A percentile compares a stretch with the other conserved stretches of the same genome.
Evolutionary conservation across 371 early-diverging fungal genomes (phyloP).

Genomic region (Dipsacomyces acuminosporus): DNA sequence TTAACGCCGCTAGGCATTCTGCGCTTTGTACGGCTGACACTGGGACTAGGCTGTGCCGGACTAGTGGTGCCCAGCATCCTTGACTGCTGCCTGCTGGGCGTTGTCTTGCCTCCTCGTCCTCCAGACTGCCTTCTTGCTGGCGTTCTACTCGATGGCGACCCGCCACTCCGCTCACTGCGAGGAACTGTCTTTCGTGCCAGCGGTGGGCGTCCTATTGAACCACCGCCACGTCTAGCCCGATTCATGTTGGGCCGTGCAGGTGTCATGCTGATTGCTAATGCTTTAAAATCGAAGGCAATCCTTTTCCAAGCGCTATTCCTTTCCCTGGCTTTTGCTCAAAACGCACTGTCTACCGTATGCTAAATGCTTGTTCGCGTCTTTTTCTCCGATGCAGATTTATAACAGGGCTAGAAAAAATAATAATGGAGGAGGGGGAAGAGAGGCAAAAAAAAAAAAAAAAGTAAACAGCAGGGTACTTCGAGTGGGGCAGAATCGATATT

Average conservation of each 20-base stretch:
- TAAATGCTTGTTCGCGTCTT: too few species aligned
- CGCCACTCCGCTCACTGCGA: neutral
- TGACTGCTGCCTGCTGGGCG: constrained; percentile 4
- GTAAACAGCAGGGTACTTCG: too few species aligned
- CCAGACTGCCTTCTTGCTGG: too few species aligned
- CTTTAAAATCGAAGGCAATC: neutral
- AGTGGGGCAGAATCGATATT: too few species aligned
- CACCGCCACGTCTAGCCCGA: constrained; percentile 29
- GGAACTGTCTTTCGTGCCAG: constrained; percentile 26
- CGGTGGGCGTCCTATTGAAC: constrained; percentile 3
- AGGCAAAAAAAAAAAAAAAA: constrained; percentile 2
- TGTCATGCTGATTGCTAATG: constrained; percentile 12
- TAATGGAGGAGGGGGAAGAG: too few species aligned
- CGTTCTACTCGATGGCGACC: constrained; percentile 3
- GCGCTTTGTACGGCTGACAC: constrained; percentile 33
- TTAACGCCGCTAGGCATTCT: constrained; percentile 47
- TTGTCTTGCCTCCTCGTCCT: neutral
- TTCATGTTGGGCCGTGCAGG: constrained; percentile 5
- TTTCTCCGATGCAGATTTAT: too few species aligned
- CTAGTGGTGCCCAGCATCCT: too few species aligned
- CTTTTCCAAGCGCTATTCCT: too few species aligned
- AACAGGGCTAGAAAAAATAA: too few species aligned
- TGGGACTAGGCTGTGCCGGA: too few species aligned
- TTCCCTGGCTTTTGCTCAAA: too few species aligned
- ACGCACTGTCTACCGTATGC: too few species aligned